These are phyloP conservation scores for Phoma herbarum DNA, from an alignment of 2,329 filamentous ascomycete genomes.

Conservation along the genomic window DNA sequence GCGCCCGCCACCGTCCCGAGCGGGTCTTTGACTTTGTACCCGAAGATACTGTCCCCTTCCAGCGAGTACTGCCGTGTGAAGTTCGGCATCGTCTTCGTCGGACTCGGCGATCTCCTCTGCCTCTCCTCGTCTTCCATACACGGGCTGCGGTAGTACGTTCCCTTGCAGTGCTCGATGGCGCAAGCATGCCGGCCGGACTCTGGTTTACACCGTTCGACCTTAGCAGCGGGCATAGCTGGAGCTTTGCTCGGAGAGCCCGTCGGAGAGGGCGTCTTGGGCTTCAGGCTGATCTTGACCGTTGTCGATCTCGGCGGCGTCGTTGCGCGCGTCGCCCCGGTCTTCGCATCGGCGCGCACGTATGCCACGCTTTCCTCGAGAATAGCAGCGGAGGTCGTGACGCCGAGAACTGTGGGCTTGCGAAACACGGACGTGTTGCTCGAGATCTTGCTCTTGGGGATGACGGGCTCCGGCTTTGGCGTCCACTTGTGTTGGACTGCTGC, in stretches of 20 bases:
- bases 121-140: conserved; percentile 20
- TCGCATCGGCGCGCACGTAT: conserved; percentile 22
- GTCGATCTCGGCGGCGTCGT: conserved; percentile 21
- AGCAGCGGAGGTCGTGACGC: conserved; percentile 11
- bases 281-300: conserved; percentile 36
- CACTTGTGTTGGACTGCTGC: conserved; percentile 31
- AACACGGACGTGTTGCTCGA: conserved; percentile 18
- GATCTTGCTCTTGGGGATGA: conserved; percentile 6
- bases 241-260: not conserved
- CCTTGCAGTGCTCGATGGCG: not conserved
- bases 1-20: conserved; percentile 24
- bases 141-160: conserved; percentile 26
- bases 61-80: conserved; percentile 35
- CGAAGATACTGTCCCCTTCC: conserved; percentile 36
- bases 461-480: conserved; percentile 8
- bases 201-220: not conserved
- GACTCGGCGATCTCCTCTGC: conserved; percentile 23
- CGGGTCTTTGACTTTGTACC: conserved; percentile 28
- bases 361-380: conserved; percentile 11
- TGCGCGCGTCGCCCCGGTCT: conserved; percentile 18
- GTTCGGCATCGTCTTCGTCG: conserved; percentile 33
- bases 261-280: conserved; percentile 21
- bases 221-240: conserved; percentile 1
- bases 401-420: conserved; percentile 23
- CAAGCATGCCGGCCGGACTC: not conserved